Evolutionary conservation across 108 stramenopile species (phyloP).

Genomic region (Stephanodiscus minutulus): DNA sequence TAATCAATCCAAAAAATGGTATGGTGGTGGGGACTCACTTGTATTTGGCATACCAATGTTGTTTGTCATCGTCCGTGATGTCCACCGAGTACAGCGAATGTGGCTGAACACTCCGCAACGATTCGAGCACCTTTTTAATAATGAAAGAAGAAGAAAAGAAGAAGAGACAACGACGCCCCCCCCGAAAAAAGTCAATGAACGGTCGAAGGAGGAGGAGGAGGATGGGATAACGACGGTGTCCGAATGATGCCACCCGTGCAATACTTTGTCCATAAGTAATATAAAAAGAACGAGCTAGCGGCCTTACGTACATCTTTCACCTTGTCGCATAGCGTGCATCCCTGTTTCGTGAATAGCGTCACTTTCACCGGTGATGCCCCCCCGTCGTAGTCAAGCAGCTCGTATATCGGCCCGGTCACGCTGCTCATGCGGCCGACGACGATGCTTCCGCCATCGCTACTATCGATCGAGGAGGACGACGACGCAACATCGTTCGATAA

Average conservation of each 20-base stretch:
- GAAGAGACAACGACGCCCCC: not conserved
- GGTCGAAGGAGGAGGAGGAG: too few species aligned
- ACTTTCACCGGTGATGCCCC: conserved; percentile 53
- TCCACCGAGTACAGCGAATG: conserved; percentile 81
- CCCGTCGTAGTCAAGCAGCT: too few species aligned
- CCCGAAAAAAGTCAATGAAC: too few species aligned
- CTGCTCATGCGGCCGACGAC: too few species aligned
- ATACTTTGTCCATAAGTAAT: not conserved
- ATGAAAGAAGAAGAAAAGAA: not conserved
- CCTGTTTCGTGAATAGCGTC: conserved; percentile 78
- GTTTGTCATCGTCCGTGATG: conserved; percentile 75
- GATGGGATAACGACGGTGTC: not conserved
- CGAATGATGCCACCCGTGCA: not conserved
- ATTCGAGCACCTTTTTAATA: conserved; percentile 56
- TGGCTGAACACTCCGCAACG: conserved; percentile 56
- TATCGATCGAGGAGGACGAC: too few species aligned
- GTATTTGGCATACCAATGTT: conserved; percentile 67
- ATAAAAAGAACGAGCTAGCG: not conserved
- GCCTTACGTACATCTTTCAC: conserved; percentile 58
- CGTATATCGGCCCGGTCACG: conserved; percentile 72
- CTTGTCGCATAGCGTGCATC: conserved; percentile 83
- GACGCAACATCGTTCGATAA: too few species aligned
- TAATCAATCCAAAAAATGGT: too few species aligned
- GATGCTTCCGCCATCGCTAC: too few species aligned
- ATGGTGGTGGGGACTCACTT: too few species aligned